Conservation (phyloP, 2,329 filamentous ascomycete genomes). For the Elsinoe arachidis region DNA sequence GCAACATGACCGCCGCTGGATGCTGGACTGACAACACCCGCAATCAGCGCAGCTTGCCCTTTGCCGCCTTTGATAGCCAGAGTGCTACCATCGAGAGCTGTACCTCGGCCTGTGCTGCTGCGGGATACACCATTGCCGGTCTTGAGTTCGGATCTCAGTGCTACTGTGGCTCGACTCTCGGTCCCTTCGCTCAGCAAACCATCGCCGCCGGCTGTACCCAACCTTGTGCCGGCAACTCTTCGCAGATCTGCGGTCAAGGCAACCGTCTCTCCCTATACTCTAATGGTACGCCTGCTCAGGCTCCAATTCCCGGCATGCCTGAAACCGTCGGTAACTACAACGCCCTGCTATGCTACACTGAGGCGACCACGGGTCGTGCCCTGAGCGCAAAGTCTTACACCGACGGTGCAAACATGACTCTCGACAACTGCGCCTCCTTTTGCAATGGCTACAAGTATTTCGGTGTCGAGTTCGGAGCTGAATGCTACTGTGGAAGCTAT, state of each 20-base stretch:
- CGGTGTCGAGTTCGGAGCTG: conserved; percentile 30
- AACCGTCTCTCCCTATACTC: conserved; percentile 28
- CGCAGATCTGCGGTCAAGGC: conserved; percentile 24
- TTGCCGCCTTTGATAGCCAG: conserved; percentile 22
- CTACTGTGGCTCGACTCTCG: conserved; percentile 27
- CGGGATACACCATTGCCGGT: conserved; percentile 29
- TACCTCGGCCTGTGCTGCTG: conserved; percentile 23
- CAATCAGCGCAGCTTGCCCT: conserved; percentile 19
- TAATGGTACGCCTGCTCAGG: conserved; percentile 19
- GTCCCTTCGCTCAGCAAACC: conserved; percentile 19
- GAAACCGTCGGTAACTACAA: conserved; percentile 23
- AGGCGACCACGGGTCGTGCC: conserved; percentile 22
- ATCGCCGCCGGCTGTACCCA: conserved; percentile 26
- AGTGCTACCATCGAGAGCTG: conserved; percentile 27
- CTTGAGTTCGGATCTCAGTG: conserved; percentile 27
- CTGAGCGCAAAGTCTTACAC: conserved; percentile 21
- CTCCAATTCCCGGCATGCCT: conserved; percentile 21
- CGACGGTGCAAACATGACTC: conserved; percentile 28
- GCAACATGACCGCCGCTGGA: conserved; percentile 31
- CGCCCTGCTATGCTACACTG: conserved; percentile 25
- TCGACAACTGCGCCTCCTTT: conserved; percentile 32
- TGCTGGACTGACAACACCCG: conserved; percentile 28
- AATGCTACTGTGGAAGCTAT: conserved; percentile 29
- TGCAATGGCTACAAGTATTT: conserved; percentile 31
- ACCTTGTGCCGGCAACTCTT: conserved; percentile 26